Percentiles rank a stretch among this genome's conserved stretches.
phyloP scores from a whole-genome alignment of 2,329 filamentous ascomycete species.

The Dothistroma pini region DNA sequence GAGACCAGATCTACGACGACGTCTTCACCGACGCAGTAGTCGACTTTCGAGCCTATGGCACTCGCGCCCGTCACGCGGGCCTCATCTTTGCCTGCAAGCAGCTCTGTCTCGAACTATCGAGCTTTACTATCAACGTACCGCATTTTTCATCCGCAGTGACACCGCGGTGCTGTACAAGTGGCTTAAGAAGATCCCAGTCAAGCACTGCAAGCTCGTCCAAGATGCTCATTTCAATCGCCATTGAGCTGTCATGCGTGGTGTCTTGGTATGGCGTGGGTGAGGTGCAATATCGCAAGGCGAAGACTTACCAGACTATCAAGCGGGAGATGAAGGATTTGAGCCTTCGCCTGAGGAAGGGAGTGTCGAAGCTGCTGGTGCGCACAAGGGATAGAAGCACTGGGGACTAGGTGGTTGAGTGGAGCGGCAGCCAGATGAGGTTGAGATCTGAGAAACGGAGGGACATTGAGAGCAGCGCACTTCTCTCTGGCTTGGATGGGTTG shows the following conservation, averaged over 20 bases:
- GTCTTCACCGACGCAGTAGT: neutral
- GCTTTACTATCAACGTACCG: neutral
- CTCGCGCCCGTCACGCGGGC: neutral
- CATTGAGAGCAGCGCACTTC: too few relatives aligned
- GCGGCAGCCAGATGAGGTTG: neutral
- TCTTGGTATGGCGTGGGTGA: neutral
- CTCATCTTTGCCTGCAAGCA: neutral
- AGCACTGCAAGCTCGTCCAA: neutral
- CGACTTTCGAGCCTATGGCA: neutral
- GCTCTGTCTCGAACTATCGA: neutral
- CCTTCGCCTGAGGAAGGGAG: neutral
- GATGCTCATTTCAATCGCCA: neutral
- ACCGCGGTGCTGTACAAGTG: neutral
- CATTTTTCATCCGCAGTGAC: neutral
- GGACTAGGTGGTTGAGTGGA: neutral
- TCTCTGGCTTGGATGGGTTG: too few relatives aligned
- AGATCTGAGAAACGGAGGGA: neutral
- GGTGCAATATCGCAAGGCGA: neutral
- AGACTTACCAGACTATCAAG: neutral
- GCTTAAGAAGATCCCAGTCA: neutral
- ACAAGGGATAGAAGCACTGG: neutral
- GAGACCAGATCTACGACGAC: neutral
- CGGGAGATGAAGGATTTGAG: neutral
- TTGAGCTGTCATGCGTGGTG: neutral
- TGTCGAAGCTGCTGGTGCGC: neutral